Evolutionary conservation across 202 grass and related monocot species (phyloP).

Genomic region (Eragrostis tef): DNA sequence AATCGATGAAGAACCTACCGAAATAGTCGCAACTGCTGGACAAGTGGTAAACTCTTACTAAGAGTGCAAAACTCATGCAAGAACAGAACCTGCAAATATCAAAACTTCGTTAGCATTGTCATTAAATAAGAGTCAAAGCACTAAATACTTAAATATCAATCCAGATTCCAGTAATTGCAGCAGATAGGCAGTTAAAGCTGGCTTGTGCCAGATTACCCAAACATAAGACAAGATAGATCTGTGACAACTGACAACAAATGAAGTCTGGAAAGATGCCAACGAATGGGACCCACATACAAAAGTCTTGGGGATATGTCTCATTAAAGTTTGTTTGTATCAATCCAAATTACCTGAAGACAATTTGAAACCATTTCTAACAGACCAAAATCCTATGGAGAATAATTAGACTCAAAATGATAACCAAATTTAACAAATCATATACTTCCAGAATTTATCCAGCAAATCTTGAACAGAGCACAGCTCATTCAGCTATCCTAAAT

Average conservation of each 20-base stretch:
- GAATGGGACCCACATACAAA: not conserved
- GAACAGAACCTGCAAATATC: slow-evolving; percentile 78
- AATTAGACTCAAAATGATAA: slow-evolving; percentile 30
- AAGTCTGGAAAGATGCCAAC: not conserved
- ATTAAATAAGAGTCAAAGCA: slow-evolving; percentile 19
- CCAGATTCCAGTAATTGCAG: slow-evolving; percentile 34
- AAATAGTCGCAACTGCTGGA: slow-evolving; percentile 90
- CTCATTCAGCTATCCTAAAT: slow-evolving; percentile 19
- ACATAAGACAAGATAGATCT: slow-evolving; percentile 7
- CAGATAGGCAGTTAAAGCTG: slow-evolving; percentile 21
- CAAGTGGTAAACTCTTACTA: slow-evolving; percentile 93
- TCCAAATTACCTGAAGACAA: slow-evolving; percentile 27
- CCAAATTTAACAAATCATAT: slow-evolving; percentile 23
- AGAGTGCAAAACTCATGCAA: slow-evolving; percentile 97
- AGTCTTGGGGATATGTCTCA: not conserved
- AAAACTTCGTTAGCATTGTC: slow-evolving; percentile 35
- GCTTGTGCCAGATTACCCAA: slow-evolving; percentile 28
- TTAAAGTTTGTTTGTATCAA: slow-evolving; percentile 15
- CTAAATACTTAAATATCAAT: slow-evolving; percentile 20
- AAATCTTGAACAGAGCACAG: not conserved
- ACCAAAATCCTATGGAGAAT: not conserved
- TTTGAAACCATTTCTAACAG: slow-evolving; percentile 7
- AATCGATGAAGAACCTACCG: slow-evolving; percentile 58
- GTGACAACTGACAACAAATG: not conserved
- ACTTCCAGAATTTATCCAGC: not conserved